Conservation (phyloP, 306 rosid species). For the Cicer arietinum region DNA sequence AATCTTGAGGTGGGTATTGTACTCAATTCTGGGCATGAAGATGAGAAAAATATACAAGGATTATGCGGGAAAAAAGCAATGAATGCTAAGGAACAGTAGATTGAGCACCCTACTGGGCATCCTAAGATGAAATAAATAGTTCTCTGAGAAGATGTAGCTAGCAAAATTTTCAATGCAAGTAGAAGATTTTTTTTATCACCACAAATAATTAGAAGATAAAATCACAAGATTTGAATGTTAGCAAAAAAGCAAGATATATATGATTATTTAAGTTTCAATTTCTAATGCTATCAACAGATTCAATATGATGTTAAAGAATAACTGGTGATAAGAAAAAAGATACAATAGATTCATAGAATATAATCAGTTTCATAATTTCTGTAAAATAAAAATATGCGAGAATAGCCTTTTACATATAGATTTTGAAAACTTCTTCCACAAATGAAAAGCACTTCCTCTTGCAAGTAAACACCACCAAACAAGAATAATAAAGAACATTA, state of each 20-base stretch:
- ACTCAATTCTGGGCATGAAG: constrained; percentile 16
- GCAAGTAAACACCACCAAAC: neutral
- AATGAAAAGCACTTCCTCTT: neutral
- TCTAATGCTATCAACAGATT: constrained; percentile 17
- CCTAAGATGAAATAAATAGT: constrained; percentile 14
- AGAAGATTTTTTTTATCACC: neutral
- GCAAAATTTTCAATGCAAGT: neutral
- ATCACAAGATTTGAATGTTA: neutral
- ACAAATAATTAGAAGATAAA: neutral
- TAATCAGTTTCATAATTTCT: neutral
- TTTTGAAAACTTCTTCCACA: neutral
- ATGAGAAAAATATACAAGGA: neutral
- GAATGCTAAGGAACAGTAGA: constrained; percentile 1
- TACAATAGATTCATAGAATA: neutral
- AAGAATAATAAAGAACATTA: constrained; percentile 29
- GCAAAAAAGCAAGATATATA: neutral
- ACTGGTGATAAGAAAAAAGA: neutral
- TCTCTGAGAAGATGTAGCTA: constrained; percentile 4
- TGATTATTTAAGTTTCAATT: constrained; percentile 13
- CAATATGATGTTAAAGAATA: neutral
- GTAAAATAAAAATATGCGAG: neutral
- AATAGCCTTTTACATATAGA: constrained; percentile 17
- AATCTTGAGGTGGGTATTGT: neutral
- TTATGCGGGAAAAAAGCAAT: neutral
- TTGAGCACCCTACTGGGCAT: constrained; percentile 2